Conservation (phyloP, 345 rosid species). For the Syzygium aromaticum region DNA sequence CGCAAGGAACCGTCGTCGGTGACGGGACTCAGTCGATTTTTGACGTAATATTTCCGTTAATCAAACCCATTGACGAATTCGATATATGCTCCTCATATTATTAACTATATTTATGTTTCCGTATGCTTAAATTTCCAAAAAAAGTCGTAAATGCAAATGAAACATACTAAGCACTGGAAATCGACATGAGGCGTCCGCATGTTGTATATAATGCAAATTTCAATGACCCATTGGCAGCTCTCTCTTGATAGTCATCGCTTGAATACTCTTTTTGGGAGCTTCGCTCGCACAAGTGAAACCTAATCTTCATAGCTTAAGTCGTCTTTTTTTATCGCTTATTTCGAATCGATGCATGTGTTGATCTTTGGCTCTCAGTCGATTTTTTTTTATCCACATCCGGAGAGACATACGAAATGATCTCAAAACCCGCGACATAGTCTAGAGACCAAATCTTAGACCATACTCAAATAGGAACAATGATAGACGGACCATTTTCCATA, state of each 20-base stretch:
- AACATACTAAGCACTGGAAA: not conserved
- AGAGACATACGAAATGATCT: not conserved
- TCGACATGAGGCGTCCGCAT: accelerated
- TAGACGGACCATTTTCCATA: not conserved
- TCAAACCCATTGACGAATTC: not conserved
- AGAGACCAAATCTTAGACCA: not conserved
- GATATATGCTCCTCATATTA: not conserved
- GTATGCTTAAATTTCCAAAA: not conserved
- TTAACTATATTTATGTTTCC: not conserved
- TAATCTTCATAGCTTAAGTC: no score
- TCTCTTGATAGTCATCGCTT: not conserved
- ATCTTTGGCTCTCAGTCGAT: not conserved
- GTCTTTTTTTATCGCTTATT: not conserved
- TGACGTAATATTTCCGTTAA: not conserved
- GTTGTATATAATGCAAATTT: not conserved
- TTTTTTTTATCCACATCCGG: not conserved
- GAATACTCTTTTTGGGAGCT: not conserved
- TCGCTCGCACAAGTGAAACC: not conserved
- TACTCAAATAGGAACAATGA: not conserved
- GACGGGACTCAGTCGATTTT: not conserved
- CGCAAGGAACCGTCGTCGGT: not conserved
- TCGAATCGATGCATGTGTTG: not conserved
- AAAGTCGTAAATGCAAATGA: accelerated
- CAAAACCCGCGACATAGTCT: accelerated
- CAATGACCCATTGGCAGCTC: not conserved